phyloP scores from a whole-genome alignment of 768 basidiomycete species.

The Termitomyces sp. region DNA sequence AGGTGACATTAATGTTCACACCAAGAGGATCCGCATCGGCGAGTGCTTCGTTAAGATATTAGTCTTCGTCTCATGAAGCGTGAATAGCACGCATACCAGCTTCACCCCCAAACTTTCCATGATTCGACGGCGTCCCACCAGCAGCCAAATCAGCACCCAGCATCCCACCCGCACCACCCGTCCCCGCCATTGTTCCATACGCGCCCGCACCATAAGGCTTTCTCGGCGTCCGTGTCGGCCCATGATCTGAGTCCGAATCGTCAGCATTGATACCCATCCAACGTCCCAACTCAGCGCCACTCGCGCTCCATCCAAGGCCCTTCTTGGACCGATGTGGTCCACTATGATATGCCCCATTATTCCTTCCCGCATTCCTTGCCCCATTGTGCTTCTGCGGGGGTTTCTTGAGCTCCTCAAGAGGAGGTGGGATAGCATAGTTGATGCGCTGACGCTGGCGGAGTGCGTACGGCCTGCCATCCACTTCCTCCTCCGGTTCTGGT shows the following conservation, averaged over 20 bases:
- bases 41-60: constrained; percentile 42
- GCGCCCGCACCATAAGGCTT: constrained; percentile 57
- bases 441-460: constrained; percentile 62
- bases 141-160: constrained; percentile 60
- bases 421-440: constrained; percentile 80
- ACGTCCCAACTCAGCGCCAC: constrained; percentile 67
- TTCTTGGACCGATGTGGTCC: constrained; percentile 26
- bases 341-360: constrained; percentile 23
- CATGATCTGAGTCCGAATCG: constrained; percentile 77
- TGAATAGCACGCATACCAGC: constrained; percentile 32
- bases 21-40: constrained; percentile 96
- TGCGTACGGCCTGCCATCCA: constrained; percentile 55
- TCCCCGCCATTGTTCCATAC: constrained; percentile 42
- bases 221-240: constrained; percentile 58
- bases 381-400: constrained; percentile 32
- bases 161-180: constrained; percentile 43
- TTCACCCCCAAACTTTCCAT: constrained; percentile 80
- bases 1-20: constrained; percentile 88
- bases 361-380: constrained; percentile 20
- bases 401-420: constrained; percentile 62
- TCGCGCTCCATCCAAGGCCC: constrained; percentile 73
- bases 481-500: constrained; percentile 42
- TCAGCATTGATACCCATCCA: constrained; percentile 74
- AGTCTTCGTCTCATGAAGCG: constrained; percentile 2
- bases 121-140: constrained; percentile 77